Base-by-base conservation (phyloP, 495 filamentous ascomycete species). In the Haplographium delicatum region DNA sequence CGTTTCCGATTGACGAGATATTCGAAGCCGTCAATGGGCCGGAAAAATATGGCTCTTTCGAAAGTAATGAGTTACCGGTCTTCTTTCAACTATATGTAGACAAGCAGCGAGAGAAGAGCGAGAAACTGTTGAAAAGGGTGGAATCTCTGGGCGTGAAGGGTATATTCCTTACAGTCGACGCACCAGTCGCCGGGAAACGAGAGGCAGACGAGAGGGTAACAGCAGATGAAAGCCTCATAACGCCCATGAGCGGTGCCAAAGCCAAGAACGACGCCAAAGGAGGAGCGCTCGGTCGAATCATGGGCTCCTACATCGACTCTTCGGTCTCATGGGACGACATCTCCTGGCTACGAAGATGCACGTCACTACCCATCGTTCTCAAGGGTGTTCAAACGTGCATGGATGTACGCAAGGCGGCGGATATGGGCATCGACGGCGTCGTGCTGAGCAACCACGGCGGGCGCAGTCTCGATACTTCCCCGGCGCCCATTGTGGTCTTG, bases 41-140 rank as follows among this genome's bases (percentile, higher is more conserved):
- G n/a, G 54, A 44, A 2, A 44, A 47, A 22, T 57, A 57, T 40
- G 54, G 54, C 42, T 57, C 2, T 11, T 39, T 39, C 22, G 15
- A 39, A 64, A 66, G 27, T 68, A 47, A 26, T 39, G 54, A 22
- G 23, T 41, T 9, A 30, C 45, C 65, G 11, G 68, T 71, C 1
- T 76, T 87, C 58, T 84, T 90, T 58, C 89, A 93, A 57, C 68
- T 95, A 30, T 95, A 95, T 58, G 86, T 93, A 44, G 84, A 91
- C 64, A 80, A 79, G 34, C 74, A 88, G 51, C 76, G 86, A 1
- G 45, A 67, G 35, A 86, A 86, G 54, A 82, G 83, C n/a, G 84
- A 81, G 40, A 69, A 65, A 0, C 68, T 93, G 9, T 67, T 94
- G 0, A 68, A 67, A 1, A 67, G 76, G 40, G 81, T 80, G 28